phyloP scores from a whole-genome alignment of 495 filamentous ascomycete genomes.

The Talaromyces proteolyticus region DNA sequence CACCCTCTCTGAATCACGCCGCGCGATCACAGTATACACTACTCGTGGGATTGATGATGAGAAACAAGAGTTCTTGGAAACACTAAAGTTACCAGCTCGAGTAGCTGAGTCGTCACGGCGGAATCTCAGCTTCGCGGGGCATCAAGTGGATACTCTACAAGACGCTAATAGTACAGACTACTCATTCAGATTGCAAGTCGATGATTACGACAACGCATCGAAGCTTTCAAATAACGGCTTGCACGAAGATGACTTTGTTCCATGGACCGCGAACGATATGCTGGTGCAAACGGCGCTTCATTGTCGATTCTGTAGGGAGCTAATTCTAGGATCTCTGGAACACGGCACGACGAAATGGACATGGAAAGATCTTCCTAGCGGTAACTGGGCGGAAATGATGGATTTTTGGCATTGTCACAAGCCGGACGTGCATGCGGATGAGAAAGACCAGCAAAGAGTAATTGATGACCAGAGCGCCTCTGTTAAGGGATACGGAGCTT shows the following conservation, averaged over 20 bases:
- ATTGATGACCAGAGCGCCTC: conserved; percentile 32
- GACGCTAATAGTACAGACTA: conserved; percentile 17
- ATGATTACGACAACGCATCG: conserved; percentile 27
- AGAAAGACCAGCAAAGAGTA: conserved; percentile 24
- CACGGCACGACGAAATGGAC: conserved; percentile 16
- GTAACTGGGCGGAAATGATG: conserved; percentile 99
- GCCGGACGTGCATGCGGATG: conserved; percentile 48
- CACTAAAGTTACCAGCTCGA: conserved; percentile 60
- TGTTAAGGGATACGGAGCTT: conserved; percentile 70
- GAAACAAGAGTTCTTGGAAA: conserved; percentile 28
- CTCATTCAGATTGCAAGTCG: conserved; percentile 67
- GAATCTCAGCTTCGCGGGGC: conserved; percentile 8
- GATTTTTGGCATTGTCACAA: conserved; percentile 99
- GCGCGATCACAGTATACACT: conserved; percentile 34
- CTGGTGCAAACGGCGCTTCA: conserved; percentile 42
- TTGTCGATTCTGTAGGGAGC: conserved; percentile 56
- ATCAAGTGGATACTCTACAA: background rate
- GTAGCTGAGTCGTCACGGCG: conserved; percentile 34
- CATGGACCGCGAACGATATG: conserved; percentile 72
- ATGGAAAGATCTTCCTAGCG: conserved; percentile 96
- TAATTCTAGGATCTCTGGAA: conserved; percentile 18
- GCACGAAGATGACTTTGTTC: conserved; percentile 38
- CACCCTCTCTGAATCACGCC: conserved; percentile 33
- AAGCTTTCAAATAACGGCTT: conserved; percentile 16
- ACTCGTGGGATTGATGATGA: conserved; percentile 37